phyloP scores from a whole-genome alignment of 2,329 filamentous ascomycete genomes.

The Drechslerella dactyloides region DNA sequence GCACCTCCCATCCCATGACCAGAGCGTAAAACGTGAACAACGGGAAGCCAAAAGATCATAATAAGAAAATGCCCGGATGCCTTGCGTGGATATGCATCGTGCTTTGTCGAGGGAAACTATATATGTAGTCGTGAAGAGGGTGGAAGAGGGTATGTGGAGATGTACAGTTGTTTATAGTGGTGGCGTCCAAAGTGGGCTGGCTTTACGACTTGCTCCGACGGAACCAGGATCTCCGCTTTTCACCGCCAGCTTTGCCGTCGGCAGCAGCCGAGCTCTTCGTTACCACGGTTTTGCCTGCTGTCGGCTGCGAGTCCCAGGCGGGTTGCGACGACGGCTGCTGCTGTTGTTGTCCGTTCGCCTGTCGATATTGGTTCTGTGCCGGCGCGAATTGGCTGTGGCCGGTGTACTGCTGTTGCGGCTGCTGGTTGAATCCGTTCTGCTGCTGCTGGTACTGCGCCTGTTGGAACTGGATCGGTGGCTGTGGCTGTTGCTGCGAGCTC shows the following conservation, averaged over 20 bases:
- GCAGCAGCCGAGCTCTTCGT: slow-evolving; percentile 42
- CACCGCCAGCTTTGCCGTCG: slow-evolving; percentile 18
- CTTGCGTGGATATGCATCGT: no score
- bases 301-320: slow-evolving; percentile 32
- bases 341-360: slow-evolving; percentile 35
- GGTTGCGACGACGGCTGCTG: slow-evolving; percentile 20
- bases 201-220: slow-evolving; percentile 44
- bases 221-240: slow-evolving; percentile 48
- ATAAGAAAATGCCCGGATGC: slow-evolving; percentile 21
- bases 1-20: slow-evolving; percentile 24
- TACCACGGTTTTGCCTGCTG: slow-evolving; percentile 29
- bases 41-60: slow-evolving; percentile 20
- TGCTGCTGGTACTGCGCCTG: slow-evolving; percentile 34
- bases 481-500: slow-evolving; percentile 26
- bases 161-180: neutral
- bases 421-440: slow-evolving; percentile 13
- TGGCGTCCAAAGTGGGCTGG: neutral
- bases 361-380: slow-evolving; percentile 29
- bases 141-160: slow-evolving; percentile 8
- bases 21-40: slow-evolving; percentile 8
- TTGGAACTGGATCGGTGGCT: slow-evolving; percentile 7
- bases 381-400: slow-evolving; percentile 34
- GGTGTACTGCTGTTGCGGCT: slow-evolving; percentile 34
- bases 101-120: no score
- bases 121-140: neutral